A percentile compares a stretch with the other conserved stretches of the same genome.
phyloP scores from a whole-genome alignment of 2,329 filamentous ascomycete species.

The Fusarium buxicola region DNA sequence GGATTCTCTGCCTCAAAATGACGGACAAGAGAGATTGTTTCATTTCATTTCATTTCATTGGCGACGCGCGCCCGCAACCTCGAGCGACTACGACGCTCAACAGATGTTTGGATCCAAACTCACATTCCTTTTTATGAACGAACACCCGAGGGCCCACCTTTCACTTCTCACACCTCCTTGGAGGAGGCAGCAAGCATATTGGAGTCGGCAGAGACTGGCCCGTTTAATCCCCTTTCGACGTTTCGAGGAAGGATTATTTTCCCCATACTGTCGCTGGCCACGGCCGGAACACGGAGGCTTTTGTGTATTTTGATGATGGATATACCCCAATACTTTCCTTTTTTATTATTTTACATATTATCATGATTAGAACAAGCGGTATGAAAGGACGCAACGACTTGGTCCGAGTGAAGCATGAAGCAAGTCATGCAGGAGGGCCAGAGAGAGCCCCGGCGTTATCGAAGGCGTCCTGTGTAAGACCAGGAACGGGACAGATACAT shows the following conservation, averaged over 20 bases:
- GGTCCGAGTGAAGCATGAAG: conserved; percentile 20
- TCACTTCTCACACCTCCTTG: conserved; percentile 34
- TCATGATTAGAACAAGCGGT: conserved; percentile 32
- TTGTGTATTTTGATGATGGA: conserved; percentile 47
- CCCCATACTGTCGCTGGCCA: conserved; percentile 22
- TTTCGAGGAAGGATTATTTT: conserved; percentile 19
- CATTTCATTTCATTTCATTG: conserved; percentile 29
- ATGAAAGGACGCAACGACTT: conserved; percentile 21
- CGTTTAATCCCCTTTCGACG: conserved; percentile 14
- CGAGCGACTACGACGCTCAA: conserved; percentile 10
- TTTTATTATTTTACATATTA: conserved; percentile 27
- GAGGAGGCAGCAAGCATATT: conserved; percentile 26
- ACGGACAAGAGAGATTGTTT: conserved; percentile 17
- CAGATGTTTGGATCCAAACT: conserved; percentile 1
- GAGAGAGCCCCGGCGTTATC: conserved; percentile 11
- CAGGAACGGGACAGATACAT: conserved; percentile 22
- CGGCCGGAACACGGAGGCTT: conserved; percentile 33
- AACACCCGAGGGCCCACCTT: conserved; percentile 26
- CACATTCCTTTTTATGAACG: conserved; percentile 24
- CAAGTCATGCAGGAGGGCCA: conserved; percentile 16
- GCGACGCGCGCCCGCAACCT: conserved; percentile 3
- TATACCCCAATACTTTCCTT: conserved; percentile 48
- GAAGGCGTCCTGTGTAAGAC: conserved; percentile 11
- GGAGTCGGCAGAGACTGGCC: conserved; percentile 29
- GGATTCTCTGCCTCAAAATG: conserved; percentile 26